Evolutionary conservation across 2,329 filamentous ascomycete genomes (phyloP), one percentile per base, ranked within the genome.

Genomic region (Leptoxyphium fumago): DNA sequence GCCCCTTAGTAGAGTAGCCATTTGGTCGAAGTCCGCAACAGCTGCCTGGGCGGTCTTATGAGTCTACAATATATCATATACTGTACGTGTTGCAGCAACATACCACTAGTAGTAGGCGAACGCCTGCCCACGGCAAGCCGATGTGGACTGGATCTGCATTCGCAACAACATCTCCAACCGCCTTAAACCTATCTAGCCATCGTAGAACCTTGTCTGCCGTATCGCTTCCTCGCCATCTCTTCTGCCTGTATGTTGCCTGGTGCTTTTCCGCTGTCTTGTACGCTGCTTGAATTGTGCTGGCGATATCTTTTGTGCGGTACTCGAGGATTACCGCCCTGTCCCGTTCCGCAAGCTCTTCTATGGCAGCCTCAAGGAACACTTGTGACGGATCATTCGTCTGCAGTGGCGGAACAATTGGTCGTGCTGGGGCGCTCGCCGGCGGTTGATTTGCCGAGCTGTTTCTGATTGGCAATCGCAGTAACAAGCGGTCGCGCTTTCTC

Each of bases 141-240:
- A 57, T 57, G 50, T 62, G 56, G 10, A 45, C 50, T 2, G 61
- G 57, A 43, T 63, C 55, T 47, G 55, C 59, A 41, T 60, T 53
- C 17, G 59, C 47, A 0, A 52, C 52, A 40, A 55, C 46, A 50
- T 64, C 56, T 0, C 58, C 58, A 34, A 61, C 47, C 18, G 49
- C 39, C 45, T 54, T 60, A 47, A 62, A 62, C 29, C 44, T 52
- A 17, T 59, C 48, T 21, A 60, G 34, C 48, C 50, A 61, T 5
- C 17, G 21, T 34, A 54, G 29, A 11, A 59, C 49, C 48, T 61
- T 61, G 10, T 47, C 50, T n/a, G 56, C 48, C 9, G 60, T 36
- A 45, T 63, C 59, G n/a, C 53, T n/a, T 32, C 29, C 29, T 32
- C 9, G 29, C 29, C 29, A 32, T 32, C 29, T 32, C 29, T 32